Percentiles rank a stretch among this genome's conserved stretches.
These are phyloP conservation scores for Symbiodinium natans DNA, from an alignment of 73 alveolate genomes.

Conservation along the genomic window DNA sequence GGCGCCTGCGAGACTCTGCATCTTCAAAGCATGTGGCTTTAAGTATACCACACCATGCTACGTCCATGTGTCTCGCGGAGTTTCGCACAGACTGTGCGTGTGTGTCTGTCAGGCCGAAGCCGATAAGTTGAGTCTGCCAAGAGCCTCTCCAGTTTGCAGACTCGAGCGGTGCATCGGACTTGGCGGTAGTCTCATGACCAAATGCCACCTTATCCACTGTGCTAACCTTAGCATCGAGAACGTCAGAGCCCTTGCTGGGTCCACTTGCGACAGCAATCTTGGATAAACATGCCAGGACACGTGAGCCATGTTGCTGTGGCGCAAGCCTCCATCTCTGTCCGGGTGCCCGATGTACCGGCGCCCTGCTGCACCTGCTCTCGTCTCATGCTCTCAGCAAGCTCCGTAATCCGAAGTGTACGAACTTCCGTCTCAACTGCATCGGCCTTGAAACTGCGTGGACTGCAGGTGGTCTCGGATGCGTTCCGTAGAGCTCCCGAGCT, in stretches of 20 bases:
- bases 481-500: neutral
- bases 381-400: too few relatives aligned
- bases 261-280: neutral
- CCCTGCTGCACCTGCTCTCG: slow-evolving; percentile 35
- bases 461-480: neutral
- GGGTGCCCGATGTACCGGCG: slow-evolving; percentile 32
- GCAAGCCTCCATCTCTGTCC: neutral
- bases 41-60: neutral
- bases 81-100: neutral
- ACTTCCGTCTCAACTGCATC: neutral
- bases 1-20: slow-evolving; percentile 20
- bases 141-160: slow-evolving; percentile 25
- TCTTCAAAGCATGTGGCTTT: neutral
- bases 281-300: neutral
- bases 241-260: too few relatives aligned
- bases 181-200: neutral
- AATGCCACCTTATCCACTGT: slow-evolving; percentile 30
- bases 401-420: neutral
- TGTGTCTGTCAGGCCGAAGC: neutral
- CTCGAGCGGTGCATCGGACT: neutral
- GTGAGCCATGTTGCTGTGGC: slow-evolving; percentile 27
- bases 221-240: slow-evolving; percentile 7
- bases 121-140: neutral
- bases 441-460: slow-evolving; percentile 23
- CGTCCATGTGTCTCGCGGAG: neutral